A percentile compares a stretch with the other conserved stretches of the same genome.
These are phyloP conservation scores for Butyriboletus loyo DNA, from an alignment of 768 basidiomycete species.

Conservation along the genomic window DNA sequence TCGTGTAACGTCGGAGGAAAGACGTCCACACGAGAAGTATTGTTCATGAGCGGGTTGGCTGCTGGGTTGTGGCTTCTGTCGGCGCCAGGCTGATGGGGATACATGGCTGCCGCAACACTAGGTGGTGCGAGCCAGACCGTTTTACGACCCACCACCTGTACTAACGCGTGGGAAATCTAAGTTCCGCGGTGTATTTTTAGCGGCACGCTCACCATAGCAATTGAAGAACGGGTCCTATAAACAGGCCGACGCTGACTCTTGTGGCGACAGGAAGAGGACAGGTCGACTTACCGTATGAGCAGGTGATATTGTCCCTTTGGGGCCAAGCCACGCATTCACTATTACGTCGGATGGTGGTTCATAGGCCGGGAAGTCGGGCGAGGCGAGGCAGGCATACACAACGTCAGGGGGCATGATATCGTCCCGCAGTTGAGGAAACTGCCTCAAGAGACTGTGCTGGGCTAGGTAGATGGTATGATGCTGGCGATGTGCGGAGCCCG, in stretches of 20 bases:
- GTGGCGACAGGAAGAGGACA: slow-evolving; percentile 7
- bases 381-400: slow-evolving; percentile 61
- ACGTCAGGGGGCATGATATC: slow-evolving; percentile 90
- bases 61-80: slow-evolving; percentile 36
- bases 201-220: slow-evolving; percentile 61
- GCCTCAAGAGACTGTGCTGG: slow-evolving; percentile 80
- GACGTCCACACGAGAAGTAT: slow-evolving; percentile 83
- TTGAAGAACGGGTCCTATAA: slow-evolving; percentile 91
- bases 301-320: slow-evolving; percentile 74
- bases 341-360: slow-evolving; percentile 61
- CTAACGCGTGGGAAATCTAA: slow-evolving; percentile 37
- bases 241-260: slow-evolving; percentile 5
- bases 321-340: slow-evolving; percentile 82
- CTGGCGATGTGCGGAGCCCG: slow-evolving; percentile 7
- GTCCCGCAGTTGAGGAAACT: slow-evolving; percentile 73
- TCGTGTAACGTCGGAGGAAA: slow-evolving; percentile 40
- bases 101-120: slow-evolving; percentile 51
- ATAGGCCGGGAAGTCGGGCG: slow-evolving; percentile 50
- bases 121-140: slow-evolving; percentile 92
- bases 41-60: slow-evolving; percentile 55
- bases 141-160: slow-evolving; percentile 86
- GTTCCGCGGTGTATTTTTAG: background rate
- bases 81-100: slow-evolving; percentile 39
- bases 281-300: slow-evolving; percentile 73
- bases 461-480: slow-evolving; percentile 71